phyloP scores from a whole-genome alignment of 2,329 filamentous ascomycete species.

The Stagonosporopsis tanaceti region DNA sequence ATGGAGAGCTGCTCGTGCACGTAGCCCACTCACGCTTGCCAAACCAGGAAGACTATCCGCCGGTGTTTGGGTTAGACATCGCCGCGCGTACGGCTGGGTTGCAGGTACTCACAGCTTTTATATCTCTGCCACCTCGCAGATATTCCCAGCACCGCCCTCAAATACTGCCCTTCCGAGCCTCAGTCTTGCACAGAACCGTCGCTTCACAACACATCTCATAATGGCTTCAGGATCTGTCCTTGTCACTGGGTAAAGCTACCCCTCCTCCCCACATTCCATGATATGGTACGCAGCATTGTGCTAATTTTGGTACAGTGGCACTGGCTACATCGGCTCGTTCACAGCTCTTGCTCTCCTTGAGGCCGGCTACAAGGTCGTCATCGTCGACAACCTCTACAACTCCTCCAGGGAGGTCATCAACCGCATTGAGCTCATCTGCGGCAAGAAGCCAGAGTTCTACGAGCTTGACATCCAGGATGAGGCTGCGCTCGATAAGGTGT shows the following conservation, averaged over 20 bases:
- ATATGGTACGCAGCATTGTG: slow-evolving; percentile 11
- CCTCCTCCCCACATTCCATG: slow-evolving; percentile 37
- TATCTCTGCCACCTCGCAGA: slow-evolving; percentile 26
- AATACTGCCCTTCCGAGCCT: neutral
- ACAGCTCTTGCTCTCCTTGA: slow-evolving; percentile 90
- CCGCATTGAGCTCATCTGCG: slow-evolving; percentile 91
- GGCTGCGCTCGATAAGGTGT: slow-evolving; percentile 82
- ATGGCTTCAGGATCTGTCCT: slow-evolving; percentile 90
- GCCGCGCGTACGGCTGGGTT: slow-evolving; percentile 20
- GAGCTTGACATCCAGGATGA: slow-evolving; percentile 89
- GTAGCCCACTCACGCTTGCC: slow-evolving; percentile 13
- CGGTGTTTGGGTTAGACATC: neutral
- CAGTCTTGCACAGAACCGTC: neutral
- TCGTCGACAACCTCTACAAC: slow-evolving; percentile 97
- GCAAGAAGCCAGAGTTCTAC: slow-evolving; percentile 86
- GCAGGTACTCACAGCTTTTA: slow-evolving; percentile 28
- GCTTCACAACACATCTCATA: slow-evolving; percentile 18
- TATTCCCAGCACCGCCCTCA: slow-evolving; percentile 4
- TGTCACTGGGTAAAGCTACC: slow-evolving; percentile 80
- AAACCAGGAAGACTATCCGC: slow-evolving; percentile 30
- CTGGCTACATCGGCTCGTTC: slow-evolving; percentile 99
- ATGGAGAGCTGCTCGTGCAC: neutral
- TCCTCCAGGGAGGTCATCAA: slow-evolving; percentile 90
- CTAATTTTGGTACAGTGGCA: slow-evolving; percentile 70
- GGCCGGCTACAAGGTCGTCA: slow-evolving; percentile 94